These are phyloP conservation scores for Aspergillus pseudotamarii DNA, from an alignment of 2,329 filamentous ascomycete genomes.

Conservation along the genomic window DNA sequence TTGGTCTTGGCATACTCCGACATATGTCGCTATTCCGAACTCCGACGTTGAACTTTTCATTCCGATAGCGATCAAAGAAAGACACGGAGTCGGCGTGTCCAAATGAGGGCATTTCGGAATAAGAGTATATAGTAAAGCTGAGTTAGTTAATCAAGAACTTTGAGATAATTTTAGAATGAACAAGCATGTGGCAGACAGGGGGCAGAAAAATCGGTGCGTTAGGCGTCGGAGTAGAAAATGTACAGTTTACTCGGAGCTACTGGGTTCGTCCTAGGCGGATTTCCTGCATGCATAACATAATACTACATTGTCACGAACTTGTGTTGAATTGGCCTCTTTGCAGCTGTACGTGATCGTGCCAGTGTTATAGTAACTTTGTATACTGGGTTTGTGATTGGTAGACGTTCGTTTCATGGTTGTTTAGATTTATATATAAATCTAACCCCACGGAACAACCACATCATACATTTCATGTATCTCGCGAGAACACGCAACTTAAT, in stretches of 20 bases:
- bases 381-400: neutral
- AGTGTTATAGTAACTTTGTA: neutral
- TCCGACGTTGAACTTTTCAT: neutral
- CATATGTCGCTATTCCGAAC: neutral
- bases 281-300: neutral
- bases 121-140: neutral
- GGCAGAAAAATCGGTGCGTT: neutral
- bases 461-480: neutral
- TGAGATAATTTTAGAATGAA: neutral
- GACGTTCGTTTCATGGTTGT: neutral
- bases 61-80: neutral
- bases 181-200: neutral
- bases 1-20: neutral
- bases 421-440: neutral
- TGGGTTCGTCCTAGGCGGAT: neutral
- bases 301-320: neutral
- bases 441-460: neutral
- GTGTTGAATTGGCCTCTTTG: neutral
- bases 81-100: neutral
- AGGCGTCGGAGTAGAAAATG: neutral
- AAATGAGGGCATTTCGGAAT: neutral
- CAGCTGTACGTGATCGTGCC: neutral
- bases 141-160: neutral
- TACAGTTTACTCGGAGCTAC: neutral
- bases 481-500: neutral